Base-by-base conservation (phyloP, 176 grass and related monocot species). In the Coix lacrymajobi region DNA sequence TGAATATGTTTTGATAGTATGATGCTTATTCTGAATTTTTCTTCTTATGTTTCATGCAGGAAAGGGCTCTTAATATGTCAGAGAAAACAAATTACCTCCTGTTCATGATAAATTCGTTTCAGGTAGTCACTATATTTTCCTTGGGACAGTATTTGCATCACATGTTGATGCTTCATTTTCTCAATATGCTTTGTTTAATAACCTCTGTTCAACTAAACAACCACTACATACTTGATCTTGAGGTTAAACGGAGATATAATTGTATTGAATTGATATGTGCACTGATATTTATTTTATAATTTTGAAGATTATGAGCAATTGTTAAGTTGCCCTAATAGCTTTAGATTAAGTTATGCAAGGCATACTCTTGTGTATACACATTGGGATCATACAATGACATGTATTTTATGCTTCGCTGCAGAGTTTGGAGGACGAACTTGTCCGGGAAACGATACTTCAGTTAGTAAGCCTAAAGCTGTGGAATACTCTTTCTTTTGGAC, bases 61-160 rank as follows among this genome's bases (percentile, higher is more conserved):
- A 91, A 81, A 96, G 83, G 81, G 38, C 73, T 9, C 83, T 90
- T 69, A 89, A 69, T 77, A 96, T 92, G 89, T 83, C 93, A 45
- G 96, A 99, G 83, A 99, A 92, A 84, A 99, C 93, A 48, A 99
- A 94, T 73, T 96, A 99, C 69, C 91, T 99, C 20, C 77, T 99
- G 66, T 99, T 96, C 87, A 88, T 99, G 91, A 99, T 99, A 87
- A 94, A 99, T 88, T 89, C 89, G 6, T 99, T 99, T 87, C 91
- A 99, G 94, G 94, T 97, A 91, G 64, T 70, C 44, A 26, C 34
- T 78, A 60, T 37, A 33, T 39, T 41, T 31, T 84, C 66, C 38
- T 29, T 4, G 60, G 20, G 20, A 19, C 26, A 56, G 20, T 32
- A 62, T 80, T 76, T 60, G 32, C 11, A 52, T 80, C 30, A 48